Conservation (phyloP, 306 rosid genomes). For the Fragaria ananassa region DNA sequence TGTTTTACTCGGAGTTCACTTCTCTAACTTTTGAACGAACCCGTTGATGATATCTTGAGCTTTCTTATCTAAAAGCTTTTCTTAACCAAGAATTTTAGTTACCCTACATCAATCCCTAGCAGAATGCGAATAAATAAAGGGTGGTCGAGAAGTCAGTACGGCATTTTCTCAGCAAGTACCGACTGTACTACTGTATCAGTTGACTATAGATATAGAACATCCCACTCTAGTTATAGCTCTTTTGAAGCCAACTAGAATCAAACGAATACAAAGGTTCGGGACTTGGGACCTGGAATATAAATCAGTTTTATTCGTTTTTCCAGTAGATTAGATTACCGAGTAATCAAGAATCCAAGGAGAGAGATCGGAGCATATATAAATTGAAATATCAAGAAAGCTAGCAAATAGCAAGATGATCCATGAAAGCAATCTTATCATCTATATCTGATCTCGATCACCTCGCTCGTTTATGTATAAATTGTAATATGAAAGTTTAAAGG, state of each 20-base stretch:
- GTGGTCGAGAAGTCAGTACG: not conserved
- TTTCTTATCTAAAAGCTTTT: too few relatives aligned
- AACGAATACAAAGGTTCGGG: not conserved
- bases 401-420: not conserved
- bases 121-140: not conserved
- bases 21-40: not conserved
- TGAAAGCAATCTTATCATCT: not conserved
- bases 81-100: too few relatives aligned
- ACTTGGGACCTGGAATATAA: not conserved
- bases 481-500: not conserved
- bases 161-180: not conserved
- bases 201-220: not conserved
- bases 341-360: not conserved
- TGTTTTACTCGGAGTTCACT: too few relatives aligned
- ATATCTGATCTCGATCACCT: not conserved
- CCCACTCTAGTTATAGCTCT: not conserved
- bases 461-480: not conserved
- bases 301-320: not conserved
- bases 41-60: not conserved
- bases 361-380: not conserved
- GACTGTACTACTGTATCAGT: not conserved
- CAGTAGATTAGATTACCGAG: too few relatives aligned
- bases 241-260: not conserved
- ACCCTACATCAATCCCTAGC: not conserved
- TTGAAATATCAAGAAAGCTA: too few relatives aligned